Evolutionary conservation across 306 rosid species (phyloP), one percentile per base, ranked within the genome.

Genomic region (Dryas alaskensis): DNA sequence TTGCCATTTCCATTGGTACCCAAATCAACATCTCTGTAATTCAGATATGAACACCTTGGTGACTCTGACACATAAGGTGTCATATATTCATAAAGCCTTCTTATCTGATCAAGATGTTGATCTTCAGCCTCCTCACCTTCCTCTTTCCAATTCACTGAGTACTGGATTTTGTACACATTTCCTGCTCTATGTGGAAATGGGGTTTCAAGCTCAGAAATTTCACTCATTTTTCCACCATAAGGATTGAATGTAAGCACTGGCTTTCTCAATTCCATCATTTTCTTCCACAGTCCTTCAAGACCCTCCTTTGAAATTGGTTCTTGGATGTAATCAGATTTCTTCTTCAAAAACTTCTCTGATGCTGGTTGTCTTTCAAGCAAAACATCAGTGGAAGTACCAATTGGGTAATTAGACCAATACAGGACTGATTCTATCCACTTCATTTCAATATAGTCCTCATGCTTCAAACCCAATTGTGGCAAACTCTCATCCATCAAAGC

Each of bases 141-240:
- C 52, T 85, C 90, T 69, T 85, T 86, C 96, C 96, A 90, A 55
- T 8, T 84, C 45, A 88, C 86, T 0, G 88, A 87, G 70, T 89
- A 91, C 71, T 89, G 92, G 43, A 90, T 86, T 64, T 88, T 86
- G 82, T 74, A 90, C 27, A 74, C 46, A 80, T 88, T 90, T 52
- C 92, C 96, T 13, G 86, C 86, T 76, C 96, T 83, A 45, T 90
- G 96, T 4, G 96, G 96, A 75, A 90, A 90, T 5, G 90, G 82
- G 12, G 90, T 90, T 64, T 80, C 93, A 5, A 19, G 2, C 80
- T 88, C 90, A 3, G 85, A 72, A 54, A 90, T 85, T 77, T 88
- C 82, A 69, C 86, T 76, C 93, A 88, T 90, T 82, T 67, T 88
- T 50, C 93, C 90, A 49, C 96, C 93, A 17, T 86, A 90, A 8